Conservation (phyloP, 305 asterid genomes). For the Fraxinus dipetala region DNA sequence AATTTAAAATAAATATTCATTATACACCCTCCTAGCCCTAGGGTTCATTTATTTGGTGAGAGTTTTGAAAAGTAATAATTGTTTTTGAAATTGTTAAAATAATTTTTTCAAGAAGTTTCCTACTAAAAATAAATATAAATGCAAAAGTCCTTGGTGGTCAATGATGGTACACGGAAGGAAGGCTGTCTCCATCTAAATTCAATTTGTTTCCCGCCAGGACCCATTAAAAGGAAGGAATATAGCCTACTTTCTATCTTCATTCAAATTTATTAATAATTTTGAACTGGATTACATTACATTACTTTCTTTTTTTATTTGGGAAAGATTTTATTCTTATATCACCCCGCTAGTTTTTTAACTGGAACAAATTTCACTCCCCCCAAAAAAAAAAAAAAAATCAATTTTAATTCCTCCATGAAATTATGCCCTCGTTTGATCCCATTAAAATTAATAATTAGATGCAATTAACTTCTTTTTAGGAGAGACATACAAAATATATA, state of each 20-base stretch:
- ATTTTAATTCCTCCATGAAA: background rate
- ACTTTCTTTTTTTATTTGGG: background rate
- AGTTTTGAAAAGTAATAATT: background rate
- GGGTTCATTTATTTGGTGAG: background rate
- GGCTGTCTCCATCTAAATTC: background rate
- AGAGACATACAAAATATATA: background rate
- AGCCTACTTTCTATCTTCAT: background rate
- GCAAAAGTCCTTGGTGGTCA: background rate
- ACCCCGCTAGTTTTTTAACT: background rate
- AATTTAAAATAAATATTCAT: no score
- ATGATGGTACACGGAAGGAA: background rate
- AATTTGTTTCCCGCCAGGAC: background rate
- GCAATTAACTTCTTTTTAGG: background rate
- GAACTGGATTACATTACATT: background rate
- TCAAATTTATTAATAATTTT: background rate
- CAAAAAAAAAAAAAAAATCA: background rate
- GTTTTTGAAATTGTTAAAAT: no score
- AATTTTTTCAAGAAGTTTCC: no score
- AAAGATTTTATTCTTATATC: background rate
- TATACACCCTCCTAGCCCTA: no score
- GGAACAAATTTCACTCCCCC: background rate
- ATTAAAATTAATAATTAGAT: background rate
- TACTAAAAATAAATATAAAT: no score
- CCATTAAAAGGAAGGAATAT: background rate
- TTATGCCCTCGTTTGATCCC: no score